A percentile compares a stretch with the other conserved stretches of the same genome.
Conservation (phyloP, 805 yeast genomes). For the Kuraishia floccosa region DNA sequence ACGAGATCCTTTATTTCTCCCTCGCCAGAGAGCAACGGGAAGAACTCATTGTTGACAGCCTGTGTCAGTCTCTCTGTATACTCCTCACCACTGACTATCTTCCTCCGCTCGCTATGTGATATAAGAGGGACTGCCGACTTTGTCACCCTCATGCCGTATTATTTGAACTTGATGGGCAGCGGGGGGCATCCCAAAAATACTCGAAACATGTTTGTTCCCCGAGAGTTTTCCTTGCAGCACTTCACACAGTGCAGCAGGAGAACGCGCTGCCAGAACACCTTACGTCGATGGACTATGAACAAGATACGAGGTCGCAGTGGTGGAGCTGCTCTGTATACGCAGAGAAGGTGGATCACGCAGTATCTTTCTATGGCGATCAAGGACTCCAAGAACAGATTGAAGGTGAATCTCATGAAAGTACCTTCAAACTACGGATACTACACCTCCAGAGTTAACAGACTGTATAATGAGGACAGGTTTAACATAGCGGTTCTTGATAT, state of each 20-base stretch:
- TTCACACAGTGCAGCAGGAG: no score
- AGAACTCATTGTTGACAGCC: slow-evolving; percentile 2
- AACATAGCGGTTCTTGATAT: slow-evolving; percentile 35
- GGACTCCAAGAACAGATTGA: slow-evolving; percentile 19
- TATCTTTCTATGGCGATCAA: slow-evolving; percentile 14
- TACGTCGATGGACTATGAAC: no score
- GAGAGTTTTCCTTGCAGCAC: no score
- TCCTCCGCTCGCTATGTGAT: background rate
- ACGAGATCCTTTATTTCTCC: background rate
- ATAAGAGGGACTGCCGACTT: background rate
- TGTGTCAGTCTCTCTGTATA: background rate
- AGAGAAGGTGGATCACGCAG: slow-evolving; percentile 12
- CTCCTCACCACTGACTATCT: background rate
- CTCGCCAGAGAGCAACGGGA: slow-evolving; percentile 1
- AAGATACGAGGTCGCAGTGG: no score
- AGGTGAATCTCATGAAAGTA: slow-evolving; percentile 47
- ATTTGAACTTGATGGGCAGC: no score
- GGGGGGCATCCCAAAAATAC: no score
- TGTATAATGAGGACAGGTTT: slow-evolving; percentile 73
- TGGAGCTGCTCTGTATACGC: no score
- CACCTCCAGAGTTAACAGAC: slow-evolving; percentile 63
- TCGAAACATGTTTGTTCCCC: no score
- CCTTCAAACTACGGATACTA: slow-evolving; percentile 76
- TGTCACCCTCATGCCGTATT: no score
- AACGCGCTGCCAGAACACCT: no score